Percentiles rank a stretch among this genome's conserved stretches.
Evolutionary conservation across 805 yeast species (phyloP).

Genomic region (Blastobotrys peoriensis): DNA sequence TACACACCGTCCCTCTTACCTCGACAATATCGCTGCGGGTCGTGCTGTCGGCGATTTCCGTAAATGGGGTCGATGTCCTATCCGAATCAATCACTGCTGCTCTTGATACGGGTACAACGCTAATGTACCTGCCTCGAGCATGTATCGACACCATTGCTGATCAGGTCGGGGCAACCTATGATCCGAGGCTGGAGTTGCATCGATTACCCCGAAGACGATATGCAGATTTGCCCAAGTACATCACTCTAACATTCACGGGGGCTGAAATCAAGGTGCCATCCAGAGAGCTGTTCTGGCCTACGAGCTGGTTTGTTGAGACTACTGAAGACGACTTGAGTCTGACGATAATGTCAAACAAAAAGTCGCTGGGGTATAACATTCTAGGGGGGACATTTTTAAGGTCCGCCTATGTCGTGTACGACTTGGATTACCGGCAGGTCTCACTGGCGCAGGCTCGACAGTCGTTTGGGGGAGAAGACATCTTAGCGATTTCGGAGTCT

Average conservation of each 20-base stretch:
- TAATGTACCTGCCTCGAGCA: conserved; percentile 41
- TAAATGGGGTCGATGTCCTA: conserved; percentile 9
- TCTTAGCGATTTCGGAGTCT: conserved; percentile 23
- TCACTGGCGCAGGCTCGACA: conserved; percentile 47
- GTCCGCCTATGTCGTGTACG: conserved; percentile 59
- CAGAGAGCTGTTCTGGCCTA: conserved; percentile 25
- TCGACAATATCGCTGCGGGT: conserved; percentile 18
- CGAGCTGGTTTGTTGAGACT: conserved; percentile 21
- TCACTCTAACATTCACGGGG: conserved; percentile 49
- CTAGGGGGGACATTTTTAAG: conserved; percentile 61
- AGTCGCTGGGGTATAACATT: conserved; percentile 27
- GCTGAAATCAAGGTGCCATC: conserved; percentile 38
- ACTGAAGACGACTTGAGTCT: conserved; percentile 22
- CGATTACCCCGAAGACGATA: conserved; percentile 31
- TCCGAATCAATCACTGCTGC: conserved; percentile 29
- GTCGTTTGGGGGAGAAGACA: conserved; percentile 19
- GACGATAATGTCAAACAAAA: conserved; percentile 24
- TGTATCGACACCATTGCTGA: conserved; percentile 30
- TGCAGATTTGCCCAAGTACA: conserved; percentile 14
- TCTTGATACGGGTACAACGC: conserved; percentile 53
- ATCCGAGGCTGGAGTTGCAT: conserved; percentile 36
- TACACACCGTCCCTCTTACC: conserved; percentile 16
- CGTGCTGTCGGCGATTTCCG: conserved; percentile 17
- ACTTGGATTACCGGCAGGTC: conserved; percentile 48
- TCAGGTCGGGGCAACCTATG: conserved; percentile 37